Evolutionary conservation across 2,329 filamentous ascomycete species (phyloP), one percentile per base, ranked within the genome.

Genomic region (Pseudopithomyces chartarum): DNA sequence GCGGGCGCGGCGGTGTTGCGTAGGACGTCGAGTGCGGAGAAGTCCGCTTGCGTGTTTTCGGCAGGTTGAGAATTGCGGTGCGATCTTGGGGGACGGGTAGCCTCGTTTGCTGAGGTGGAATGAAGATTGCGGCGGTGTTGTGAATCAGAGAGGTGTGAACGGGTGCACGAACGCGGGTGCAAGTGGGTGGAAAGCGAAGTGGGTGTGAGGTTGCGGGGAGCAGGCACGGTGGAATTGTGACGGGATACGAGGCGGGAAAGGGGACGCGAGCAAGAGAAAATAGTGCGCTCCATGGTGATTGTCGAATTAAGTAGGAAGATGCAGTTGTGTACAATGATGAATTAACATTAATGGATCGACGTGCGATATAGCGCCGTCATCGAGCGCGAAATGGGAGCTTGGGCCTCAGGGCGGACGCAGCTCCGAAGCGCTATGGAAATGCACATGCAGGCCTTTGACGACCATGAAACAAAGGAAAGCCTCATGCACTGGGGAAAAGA

Each of bases 1-100:
- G 92, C 87, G 0, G 94, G 95, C 3, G 85, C 81, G 0, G 92
- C 90, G 1, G 87, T 86, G 63, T 86, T 87, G 39, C 86, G 88
- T 4, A 98, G 83, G 6, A 99, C 88, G 73, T 99, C 88, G 62
- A 98, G 82, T 13, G 84, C 83, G 40, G 78, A 80, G 65, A 98
- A 92, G 76, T 95, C 89, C 2, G 87, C 89, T 65, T 85, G 85
- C 1, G 86, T 88, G 48, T 83, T 79, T 79, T 89, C 87, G 38
- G 79, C 75, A 40, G 83, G 85, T n/a, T 77, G 70, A 0, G 86
- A 86, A 12, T 86, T 87, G 53, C 87, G 85, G 69, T 76, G 81
- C 29, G 78, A 70, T 56, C 77, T 80, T 3, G 79, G 79, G 0
- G 79, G 72, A n/a, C 53, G 58, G 8, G 71, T 70, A n/a, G 64